Evolutionary conservation across 768 basidiomycete genomes (phyloP).

Genomic region (Crepidotus variabilis): DNA sequence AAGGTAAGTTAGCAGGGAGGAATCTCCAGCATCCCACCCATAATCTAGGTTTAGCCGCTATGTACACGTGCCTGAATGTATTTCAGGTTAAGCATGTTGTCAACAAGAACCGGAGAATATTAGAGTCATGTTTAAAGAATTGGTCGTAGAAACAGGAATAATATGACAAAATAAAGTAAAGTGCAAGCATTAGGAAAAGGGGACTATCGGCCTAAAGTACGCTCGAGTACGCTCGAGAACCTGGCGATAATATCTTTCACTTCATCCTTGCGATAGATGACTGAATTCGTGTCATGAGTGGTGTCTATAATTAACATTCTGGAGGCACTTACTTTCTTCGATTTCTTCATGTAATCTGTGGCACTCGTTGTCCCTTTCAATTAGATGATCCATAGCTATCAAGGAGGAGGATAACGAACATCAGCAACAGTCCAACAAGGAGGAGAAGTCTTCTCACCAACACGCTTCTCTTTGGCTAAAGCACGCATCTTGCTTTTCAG

Average conservation of each 20-base stretch:
- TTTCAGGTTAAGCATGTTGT: too few species aligned
- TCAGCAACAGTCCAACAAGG: not conserved
- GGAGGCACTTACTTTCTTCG: not conserved
- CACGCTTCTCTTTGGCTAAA: not conserved
- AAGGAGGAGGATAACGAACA: not conserved
- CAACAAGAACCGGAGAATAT: too few species aligned
- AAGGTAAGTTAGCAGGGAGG: too few species aligned
- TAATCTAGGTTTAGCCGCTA: too few species aligned
- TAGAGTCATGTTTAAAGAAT: not conserved
- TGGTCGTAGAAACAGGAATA: not conserved
- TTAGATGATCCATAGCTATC: not conserved
- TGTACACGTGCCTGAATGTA: too few species aligned
- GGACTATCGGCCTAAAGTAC: not conserved
- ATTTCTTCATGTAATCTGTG: not conserved
- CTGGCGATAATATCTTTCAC: not conserved
- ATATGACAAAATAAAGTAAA: not conserved
- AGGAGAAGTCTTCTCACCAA: not conserved
- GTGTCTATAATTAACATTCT: not conserved
- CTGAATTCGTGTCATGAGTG: not conserved
- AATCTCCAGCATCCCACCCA: too few species aligned
- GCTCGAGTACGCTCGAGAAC: not conserved
- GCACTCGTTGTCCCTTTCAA: not conserved
- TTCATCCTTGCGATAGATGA: not conserved
- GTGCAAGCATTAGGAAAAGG: not conserved
- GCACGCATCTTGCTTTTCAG: not conserved